Conservation (phyloP, 495 filamentous ascomycete genomes). For the Schizothecium vesticola region DNA sequence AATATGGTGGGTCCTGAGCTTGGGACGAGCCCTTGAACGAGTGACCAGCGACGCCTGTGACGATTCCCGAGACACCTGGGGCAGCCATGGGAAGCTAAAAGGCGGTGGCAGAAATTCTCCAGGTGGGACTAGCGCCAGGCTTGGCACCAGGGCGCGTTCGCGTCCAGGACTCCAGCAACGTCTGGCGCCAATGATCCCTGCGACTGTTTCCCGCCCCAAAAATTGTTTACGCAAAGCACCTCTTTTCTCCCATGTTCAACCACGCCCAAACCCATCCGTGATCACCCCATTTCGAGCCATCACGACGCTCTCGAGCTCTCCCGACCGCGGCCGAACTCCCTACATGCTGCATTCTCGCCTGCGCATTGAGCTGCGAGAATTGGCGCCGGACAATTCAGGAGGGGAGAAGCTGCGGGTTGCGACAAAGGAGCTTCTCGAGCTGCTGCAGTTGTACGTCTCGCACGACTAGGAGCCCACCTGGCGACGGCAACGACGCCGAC, state of each 20-base stretch:
- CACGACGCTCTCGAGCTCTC: not conserved
- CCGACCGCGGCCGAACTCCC: slow-evolving; percentile 1
- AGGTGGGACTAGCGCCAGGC: slow-evolving; percentile 12
- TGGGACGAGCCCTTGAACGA: not conserved
- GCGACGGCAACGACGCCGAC: not conserved
- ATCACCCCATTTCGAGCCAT: not conserved
- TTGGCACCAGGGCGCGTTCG: slow-evolving; percentile 21
- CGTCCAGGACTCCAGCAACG: slow-evolving; percentile 11
- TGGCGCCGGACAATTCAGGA: slow-evolving; percentile 14
- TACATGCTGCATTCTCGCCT: slow-evolving; percentile 22
- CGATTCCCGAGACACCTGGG: not conserved
- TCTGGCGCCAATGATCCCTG: slow-evolving; percentile 25
- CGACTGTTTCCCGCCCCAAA: slow-evolving; percentile 20
- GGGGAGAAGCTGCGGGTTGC: slow-evolving; percentile 16
- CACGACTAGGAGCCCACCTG: not conserved
- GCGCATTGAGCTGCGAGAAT: slow-evolving; percentile 14
- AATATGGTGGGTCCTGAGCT: not conserved
- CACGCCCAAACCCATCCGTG: slow-evolving; percentile 2
- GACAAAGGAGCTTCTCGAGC: slow-evolving; percentile 9
- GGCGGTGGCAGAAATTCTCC: slow-evolving; percentile 19
- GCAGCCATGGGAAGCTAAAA: not conserved
- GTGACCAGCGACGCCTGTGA: not conserved
- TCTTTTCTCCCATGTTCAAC: slow-evolving; percentile 17
- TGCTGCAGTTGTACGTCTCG: not conserved
- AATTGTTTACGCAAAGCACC: slow-evolving; percentile 33